Conservation (phyloP, 257 asterid species). For the Mentha longifolia region DNA sequence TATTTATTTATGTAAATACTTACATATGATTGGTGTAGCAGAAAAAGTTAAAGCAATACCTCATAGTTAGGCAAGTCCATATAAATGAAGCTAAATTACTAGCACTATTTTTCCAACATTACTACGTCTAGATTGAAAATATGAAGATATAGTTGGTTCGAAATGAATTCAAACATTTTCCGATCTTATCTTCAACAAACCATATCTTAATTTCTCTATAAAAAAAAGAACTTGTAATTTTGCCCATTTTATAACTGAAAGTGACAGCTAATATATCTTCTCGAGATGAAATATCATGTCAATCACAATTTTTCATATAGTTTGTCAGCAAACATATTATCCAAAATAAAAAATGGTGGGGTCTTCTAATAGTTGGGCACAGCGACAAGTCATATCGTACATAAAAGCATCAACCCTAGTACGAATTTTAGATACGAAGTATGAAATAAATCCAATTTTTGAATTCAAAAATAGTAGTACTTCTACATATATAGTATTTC, state of each 20-base stretch:
- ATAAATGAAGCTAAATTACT: background rate
- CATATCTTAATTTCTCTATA: background rate
- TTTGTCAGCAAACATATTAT: background rate
- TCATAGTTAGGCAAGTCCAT: no score
- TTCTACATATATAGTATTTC: no score
- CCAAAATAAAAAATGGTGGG: background rate
- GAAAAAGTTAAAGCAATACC: no score
- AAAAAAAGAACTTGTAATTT: background rate
- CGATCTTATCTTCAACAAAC: background rate
- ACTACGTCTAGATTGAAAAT: background rate
- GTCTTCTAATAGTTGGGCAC: background rate
- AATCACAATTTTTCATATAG: background rate
- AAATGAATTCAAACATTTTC: background rate
- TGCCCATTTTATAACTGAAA: background rate
- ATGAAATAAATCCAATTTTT: no score
- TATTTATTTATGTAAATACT: no score
- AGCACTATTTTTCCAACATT: background rate
- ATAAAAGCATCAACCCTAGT: background rate
- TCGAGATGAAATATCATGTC: background rate
- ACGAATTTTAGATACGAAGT: background rate
- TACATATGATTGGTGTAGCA: no score
- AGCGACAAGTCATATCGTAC: constrained; percentile 5
- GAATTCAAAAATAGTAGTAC: no score
- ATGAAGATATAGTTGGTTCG: background rate
- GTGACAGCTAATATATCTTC: background rate